A percentile compares a stretch with the other conserved stretches of the same genome.
phyloP scores from a whole-genome alignment of 2,329 filamentous ascomycete species.

The Cytospora leucostoma region DNA sequence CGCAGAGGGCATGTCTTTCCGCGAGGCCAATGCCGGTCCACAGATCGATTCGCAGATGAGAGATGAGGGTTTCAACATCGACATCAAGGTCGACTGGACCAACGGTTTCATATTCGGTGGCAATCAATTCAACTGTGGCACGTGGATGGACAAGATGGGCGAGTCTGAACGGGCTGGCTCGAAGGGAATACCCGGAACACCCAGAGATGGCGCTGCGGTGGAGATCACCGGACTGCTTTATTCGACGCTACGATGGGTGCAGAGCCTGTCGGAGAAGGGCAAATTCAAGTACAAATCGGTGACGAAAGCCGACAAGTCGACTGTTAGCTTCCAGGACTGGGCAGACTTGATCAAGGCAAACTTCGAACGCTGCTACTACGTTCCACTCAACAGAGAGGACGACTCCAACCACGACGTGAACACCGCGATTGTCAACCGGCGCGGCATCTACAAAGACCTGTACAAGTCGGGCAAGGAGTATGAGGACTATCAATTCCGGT shows the following conservation, averaged over 20 bases:
- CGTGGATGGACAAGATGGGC: conserved; percentile 99
- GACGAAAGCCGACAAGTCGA: conserved; percentile 58
- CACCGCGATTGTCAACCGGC: conserved; percentile 75
- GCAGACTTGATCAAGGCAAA: conserved; percentile 75
- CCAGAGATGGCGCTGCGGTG: conserved; percentile 89
- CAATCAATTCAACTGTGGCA: conserved; percentile 92
- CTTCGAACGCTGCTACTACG: conserved; percentile 91
- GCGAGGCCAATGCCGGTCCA: conserved; percentile 90
- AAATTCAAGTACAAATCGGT: conserved; percentile 75
- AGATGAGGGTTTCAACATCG: conserved; percentile 86
- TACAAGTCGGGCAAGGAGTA: conserved; percentile 94
- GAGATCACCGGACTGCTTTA: conserved; percentile 95
- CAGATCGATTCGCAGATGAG: conserved; percentile 91
- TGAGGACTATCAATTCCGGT: conserved; percentile 93
- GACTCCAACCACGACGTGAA: conserved; percentile 82
- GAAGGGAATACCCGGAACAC: conserved; percentile 94
- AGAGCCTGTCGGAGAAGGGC: conserved; percentile 65
- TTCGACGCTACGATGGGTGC: conserved; percentile 82
- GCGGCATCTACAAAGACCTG: conserved; percentile 97
- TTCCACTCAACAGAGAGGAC: conserved; percentile 69
- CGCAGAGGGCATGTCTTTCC: conserved; percentile 85
- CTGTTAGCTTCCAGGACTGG: conserved; percentile 77
- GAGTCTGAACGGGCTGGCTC: conserved; percentile 87
- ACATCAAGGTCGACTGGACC: conserved; percentile 87
- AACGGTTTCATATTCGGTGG: conserved; percentile 92